A percentile compares a stretch with the other conserved stretches of the same genome.
phyloP scores from a whole-genome alignment of 2,329 filamentous ascomycete species.

The Xylariomycetidae sp. region DNA sequence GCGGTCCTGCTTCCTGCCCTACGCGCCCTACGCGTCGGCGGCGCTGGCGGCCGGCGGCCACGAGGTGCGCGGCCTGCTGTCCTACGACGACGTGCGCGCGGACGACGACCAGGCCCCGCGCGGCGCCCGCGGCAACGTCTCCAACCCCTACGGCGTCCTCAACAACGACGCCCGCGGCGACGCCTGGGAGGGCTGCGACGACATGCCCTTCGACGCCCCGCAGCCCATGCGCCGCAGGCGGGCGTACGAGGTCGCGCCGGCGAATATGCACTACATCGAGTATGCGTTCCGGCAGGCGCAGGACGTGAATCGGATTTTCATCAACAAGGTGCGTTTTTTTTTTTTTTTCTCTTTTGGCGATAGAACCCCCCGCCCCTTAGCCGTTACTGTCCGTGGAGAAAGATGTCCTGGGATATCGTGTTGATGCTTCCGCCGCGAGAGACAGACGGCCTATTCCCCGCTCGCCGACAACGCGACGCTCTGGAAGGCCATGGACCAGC shows the following conservation, averaged over 20 bases:
- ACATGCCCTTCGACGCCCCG: conserved; percentile 30
- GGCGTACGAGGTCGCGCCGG: conserved; percentile 24
- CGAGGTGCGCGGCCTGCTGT: conserved; percentile 23
- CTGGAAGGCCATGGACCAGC: conserved; percentile 27
- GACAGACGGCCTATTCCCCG: conserved; percentile 27
- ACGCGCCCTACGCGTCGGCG: conserved; percentile 24
- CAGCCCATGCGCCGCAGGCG: conserved; percentile 22
- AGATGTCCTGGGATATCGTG: too few relatives aligned
- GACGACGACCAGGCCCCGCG: conserved; percentile 11
- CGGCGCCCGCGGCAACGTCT: conserved; percentile 20
- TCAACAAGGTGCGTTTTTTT: conserved; percentile 26
- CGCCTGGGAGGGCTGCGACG: conserved; percentile 28
- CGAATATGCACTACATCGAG: conserved; percentile 28
- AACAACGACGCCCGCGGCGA: conserved; percentile 23
- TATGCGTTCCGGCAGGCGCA: conserved; percentile 30
- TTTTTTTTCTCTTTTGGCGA: too few relatives aligned
- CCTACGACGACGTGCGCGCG: conserved; percentile 20
- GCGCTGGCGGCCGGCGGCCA: conserved; percentile 23
- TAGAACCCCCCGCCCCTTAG: too few relatives aligned
- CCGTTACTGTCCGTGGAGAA: too few relatives aligned
- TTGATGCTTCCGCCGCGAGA: too few relatives aligned
- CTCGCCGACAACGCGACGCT: conserved; percentile 27
- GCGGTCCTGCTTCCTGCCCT: conserved; percentile 29
- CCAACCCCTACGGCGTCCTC: conserved; percentile 26
- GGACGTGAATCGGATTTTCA: conserved; percentile 30